Evolutionary conservation across 495 filamentous ascomycete genomes (phyloP), one percentile per base, ranked within the genome.

Genomic region (Aspergillus nanangensis): DNA sequence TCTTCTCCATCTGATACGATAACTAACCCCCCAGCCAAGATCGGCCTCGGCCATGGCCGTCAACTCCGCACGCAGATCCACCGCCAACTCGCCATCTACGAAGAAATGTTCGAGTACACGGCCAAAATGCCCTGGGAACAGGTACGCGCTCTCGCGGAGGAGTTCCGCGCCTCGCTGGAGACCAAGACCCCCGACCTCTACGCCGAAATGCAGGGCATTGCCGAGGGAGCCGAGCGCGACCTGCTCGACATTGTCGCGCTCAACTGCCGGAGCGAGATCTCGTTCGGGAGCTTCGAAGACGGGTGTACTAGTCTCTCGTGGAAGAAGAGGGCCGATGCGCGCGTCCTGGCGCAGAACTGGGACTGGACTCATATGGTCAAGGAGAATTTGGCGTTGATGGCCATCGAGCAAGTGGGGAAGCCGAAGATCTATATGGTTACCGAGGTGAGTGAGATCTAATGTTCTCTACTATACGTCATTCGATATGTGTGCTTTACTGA

Each of bases 251-350:
- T 88, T 32, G 60, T 86, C 7, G 81, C 84, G 5, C 48, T 86
- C 32, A 87, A 88, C 46, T 74, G 83, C 15, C 74, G 83, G 15
- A 86, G 80, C 4, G 83, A 87, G 62, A 85, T 87, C 44, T 71
- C 76, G 0, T 79, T 83, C 38, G 83, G 83, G 3, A 60, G 72
- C 31, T 82, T 81, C 50, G 71, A 70, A 8, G 83, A 87, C 47
- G 83, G 82, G 18, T 85, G 84, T 47, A 84, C 84, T 3, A 71
- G 74, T 24, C 44, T 87, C 2, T 74, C 66, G 9, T 83, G 76
- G 77, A 66, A 68, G 48, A 71, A 56, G 8, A 45, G 46, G 21
- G 52, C 61, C n/a, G 48, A 60, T 9, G 47, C 48, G 1, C 64
- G 65, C 13, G 71, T 77, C 15, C 60, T 85, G 14, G 73, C 69